A percentile compares a stretch with the other conserved stretches of the same genome.
Evolutionary conservation across 2,329 filamentous ascomycete species (phyloP).

Genomic region (Fragosphaeria purpurea): DNA sequence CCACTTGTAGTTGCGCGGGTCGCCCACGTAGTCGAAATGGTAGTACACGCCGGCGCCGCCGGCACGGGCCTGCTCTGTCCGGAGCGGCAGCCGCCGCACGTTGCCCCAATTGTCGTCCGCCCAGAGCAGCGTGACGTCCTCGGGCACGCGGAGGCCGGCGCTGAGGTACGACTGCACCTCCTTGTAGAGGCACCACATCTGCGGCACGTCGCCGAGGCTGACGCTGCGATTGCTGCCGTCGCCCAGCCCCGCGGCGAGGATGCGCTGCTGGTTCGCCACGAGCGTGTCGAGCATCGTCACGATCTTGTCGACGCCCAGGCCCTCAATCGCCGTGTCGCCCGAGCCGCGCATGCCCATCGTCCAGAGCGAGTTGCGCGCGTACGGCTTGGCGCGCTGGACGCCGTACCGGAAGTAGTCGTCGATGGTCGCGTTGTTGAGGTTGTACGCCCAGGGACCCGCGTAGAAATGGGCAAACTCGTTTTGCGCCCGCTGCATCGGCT

Average conservation of each 20-base stretch:
- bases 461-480: slow-evolving; percentile 46
- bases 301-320: slow-evolving; percentile 45
- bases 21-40: slow-evolving; percentile 44
- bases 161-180: slow-evolving; percentile 63
- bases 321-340: slow-evolving; percentile 51
- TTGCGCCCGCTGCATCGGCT: slow-evolving; percentile 56
- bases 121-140: slow-evolving; percentile 59
- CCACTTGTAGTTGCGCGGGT: slow-evolving; percentile 42
- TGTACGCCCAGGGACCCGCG: slow-evolving; percentile 53
- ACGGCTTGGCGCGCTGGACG: slow-evolving; percentile 52
- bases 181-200: slow-evolving; percentile 67
- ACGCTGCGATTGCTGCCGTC: slow-evolving; percentile 21
- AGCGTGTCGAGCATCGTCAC: slow-evolving; percentile 49
- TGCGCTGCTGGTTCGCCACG: slow-evolving; percentile 49
- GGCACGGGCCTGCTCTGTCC: slow-evolving; percentile 46
- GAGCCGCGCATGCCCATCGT: slow-evolving; percentile 63
- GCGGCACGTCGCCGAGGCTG: slow-evolving; percentile 45
- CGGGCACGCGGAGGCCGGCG: slow-evolving; percentile 50
- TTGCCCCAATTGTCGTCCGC: slow-evolving; percentile 63
- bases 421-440: slow-evolving; percentile 58
- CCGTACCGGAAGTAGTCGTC: slow-evolving; percentile 60
- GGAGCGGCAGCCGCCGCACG: slow-evolving; percentile 49
- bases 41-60: slow-evolving; percentile 60
- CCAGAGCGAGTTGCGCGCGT: slow-evolving; percentile 53
- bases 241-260: slow-evolving; percentile 45